Conservation (phyloP, 2,329 filamentous ascomycete genomes). For the Aureobasidium lini region DNA sequence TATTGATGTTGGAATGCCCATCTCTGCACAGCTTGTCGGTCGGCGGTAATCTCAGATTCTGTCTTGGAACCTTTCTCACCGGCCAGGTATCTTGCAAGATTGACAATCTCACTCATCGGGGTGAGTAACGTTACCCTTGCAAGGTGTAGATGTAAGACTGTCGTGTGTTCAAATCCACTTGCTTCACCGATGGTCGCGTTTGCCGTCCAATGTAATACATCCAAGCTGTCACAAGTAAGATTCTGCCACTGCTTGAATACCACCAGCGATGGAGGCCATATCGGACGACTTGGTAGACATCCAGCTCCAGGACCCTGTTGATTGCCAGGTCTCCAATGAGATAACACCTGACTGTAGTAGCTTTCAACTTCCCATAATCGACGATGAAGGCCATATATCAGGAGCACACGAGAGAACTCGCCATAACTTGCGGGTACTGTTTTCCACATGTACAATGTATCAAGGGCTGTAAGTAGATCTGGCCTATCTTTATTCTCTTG, state of each 20-base stretch:
- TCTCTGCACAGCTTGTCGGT: slow-evolving; percentile 31
- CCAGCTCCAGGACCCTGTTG: not conserved
- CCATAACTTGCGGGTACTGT: slow-evolving; percentile 35
- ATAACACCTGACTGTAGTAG: slow-evolving; percentile 39
- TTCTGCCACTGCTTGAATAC: slow-evolving; percentile 44
- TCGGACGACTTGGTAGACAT: not conserved
- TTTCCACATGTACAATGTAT: slow-evolving; percentile 43
- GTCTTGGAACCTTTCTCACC: not conserved
- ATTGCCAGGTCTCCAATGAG: slow-evolving; percentile 26
- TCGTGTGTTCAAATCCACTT: slow-evolving; percentile 47
- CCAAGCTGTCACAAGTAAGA: slow-evolving; percentile 41
- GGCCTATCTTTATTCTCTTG: not conserved
- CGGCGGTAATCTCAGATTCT: not conserved
- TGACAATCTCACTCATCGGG: slow-evolving; percentile 41
- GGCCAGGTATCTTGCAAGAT: slow-evolving; percentile 26
- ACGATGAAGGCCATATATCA: slow-evolving; percentile 45
- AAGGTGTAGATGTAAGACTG: slow-evolving; percentile 49
- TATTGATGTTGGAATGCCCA: slow-evolving; percentile 48
- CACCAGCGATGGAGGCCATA: slow-evolving; percentile 32
- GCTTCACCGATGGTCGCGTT: slow-evolving; percentile 44
- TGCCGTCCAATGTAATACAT: slow-evolving; percentile 52
- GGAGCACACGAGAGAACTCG: slow-evolving; percentile 43
- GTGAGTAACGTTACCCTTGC: slow-evolving; percentile 46
- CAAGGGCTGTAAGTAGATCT: not conserved
- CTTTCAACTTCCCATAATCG: slow-evolving; percentile 42